These are phyloP conservation scores for Xylaria acuta DNA, from an alignment of 495 filamentous ascomycete species.

Conservation along the genomic window DNA sequence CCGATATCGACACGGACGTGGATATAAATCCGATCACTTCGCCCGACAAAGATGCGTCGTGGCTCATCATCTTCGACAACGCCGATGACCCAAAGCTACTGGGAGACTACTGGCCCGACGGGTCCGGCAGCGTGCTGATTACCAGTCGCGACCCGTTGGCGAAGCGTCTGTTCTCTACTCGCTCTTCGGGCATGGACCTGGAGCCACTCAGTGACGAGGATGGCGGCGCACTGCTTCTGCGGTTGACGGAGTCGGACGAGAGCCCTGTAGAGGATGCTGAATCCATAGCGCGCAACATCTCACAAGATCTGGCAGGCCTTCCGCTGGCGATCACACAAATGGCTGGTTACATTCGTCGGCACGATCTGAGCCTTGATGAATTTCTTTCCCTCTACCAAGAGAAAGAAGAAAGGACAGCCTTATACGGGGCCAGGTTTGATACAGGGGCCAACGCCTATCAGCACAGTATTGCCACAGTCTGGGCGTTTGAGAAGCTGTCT, in stretches of 20 bases:
- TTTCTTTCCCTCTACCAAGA: not conserved
- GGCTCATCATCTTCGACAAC: not conserved
- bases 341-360: not conserved
- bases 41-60: not conserved
- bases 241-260: not conserved
- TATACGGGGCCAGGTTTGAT: not conserved
- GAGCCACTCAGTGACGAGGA: not conserved
- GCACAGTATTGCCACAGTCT: not conserved
- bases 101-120: not conserved
- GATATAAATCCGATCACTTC: not conserved
- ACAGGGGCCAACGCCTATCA: not conserved
- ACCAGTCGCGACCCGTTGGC: not conserved
- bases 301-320: not conserved
- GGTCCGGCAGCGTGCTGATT: not conserved
- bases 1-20: not conserved
- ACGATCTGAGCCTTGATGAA: not conserved
- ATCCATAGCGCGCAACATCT: not conserved
- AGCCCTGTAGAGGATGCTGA: not conserved
- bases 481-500: not conserved
- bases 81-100: not conserved
- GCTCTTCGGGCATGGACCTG: not conserved
- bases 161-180: not conserved
- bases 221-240: not conserved
- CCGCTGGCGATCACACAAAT: not conserved
- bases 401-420: not conserved